Evolutionary conservation across 805 yeast species (phyloP).

Genomic region (Scheffersomyces lignosus): DNA sequence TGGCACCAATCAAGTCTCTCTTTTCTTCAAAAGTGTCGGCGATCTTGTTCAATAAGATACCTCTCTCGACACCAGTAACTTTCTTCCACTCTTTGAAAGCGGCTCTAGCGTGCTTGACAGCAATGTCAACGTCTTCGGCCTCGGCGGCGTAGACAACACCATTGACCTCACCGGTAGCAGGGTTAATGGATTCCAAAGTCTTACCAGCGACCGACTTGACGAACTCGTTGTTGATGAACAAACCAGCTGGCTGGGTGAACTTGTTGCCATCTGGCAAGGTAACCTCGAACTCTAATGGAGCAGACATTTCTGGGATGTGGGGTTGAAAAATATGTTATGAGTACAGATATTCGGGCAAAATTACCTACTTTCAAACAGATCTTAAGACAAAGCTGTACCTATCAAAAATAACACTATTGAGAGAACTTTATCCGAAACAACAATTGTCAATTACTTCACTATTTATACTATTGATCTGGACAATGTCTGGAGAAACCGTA

Average conservation of each 20-base stretch:
- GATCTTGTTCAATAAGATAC: conserved; percentile 34
- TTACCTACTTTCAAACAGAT: too few relatives aligned
- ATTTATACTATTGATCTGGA: too few relatives aligned
- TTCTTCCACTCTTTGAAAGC: conserved; percentile 50
- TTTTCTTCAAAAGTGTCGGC: conserved; percentile 36
- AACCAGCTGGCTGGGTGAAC: conserved; percentile 59
- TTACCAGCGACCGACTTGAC: conserved; percentile 34
- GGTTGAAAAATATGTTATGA: not conserved
- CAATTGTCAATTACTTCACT: too few relatives aligned
- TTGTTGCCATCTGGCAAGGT: conserved; percentile 51
- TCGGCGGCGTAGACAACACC: conserved; percentile 43
- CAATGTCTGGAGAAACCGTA: too few relatives aligned
- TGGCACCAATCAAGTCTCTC: conserved; percentile 32
- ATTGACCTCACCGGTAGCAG: conserved; percentile 44
- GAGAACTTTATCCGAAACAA: too few relatives aligned
- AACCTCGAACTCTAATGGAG: conserved; percentile 38
- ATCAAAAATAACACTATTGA: too few relatives aligned
- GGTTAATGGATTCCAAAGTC: conserved; percentile 44
- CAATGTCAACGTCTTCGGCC: conserved; percentile 42
- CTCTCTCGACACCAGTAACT: conserved; percentile 43
- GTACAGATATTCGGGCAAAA: too few relatives aligned
- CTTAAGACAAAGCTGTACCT: too few relatives aligned
- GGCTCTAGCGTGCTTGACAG: conserved; percentile 37
- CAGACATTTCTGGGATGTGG: conserved; percentile 22
- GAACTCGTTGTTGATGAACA: conserved; percentile 60